These are phyloP conservation scores for Butyriboletus loyo DNA, from an alignment of 768 basidiomycete genomes.

Conservation along the genomic window DNA sequence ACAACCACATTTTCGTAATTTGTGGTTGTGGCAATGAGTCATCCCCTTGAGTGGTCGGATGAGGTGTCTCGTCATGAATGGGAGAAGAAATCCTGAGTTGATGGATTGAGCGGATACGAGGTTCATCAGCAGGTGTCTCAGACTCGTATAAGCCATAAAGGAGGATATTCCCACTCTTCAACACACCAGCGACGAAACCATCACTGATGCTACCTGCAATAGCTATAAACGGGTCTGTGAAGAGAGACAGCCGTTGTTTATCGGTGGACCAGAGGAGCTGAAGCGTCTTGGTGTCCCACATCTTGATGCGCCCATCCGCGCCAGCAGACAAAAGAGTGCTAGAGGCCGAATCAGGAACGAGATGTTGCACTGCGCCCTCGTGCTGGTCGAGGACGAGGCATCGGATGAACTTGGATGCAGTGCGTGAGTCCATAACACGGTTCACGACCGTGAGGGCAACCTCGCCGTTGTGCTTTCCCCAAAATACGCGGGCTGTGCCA, in stretches of 20 bases:
- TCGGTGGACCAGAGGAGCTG: constrained; percentile 65
- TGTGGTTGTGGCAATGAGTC: neutral
- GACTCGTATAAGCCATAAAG: constrained; percentile 50
- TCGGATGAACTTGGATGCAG: constrained; percentile 43
- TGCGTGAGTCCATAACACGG: constrained; percentile 56
- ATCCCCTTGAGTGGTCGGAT: neutral
- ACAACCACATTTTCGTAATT: constrained; percentile 19
- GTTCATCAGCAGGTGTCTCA: constrained; percentile 11
- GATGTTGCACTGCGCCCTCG: constrained; percentile 53
- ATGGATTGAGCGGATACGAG: constrained; percentile 16
- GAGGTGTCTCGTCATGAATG: constrained; percentile 13
- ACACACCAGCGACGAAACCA: constrained; percentile 48
- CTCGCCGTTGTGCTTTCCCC: constrained; percentile 72
- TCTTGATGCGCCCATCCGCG: constrained; percentile 63
- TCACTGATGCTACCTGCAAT: constrained; percentile 44
- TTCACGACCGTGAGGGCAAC: constrained; percentile 58
- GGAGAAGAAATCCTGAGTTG: constrained; percentile 39
- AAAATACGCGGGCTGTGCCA: constrained; percentile 62
- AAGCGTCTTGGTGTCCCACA: constrained; percentile 63
- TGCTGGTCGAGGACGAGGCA: constrained; percentile 62
- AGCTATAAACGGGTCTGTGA: constrained; percentile 50
- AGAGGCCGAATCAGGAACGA: constrained; percentile 45
- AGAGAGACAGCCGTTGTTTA: constrained; percentile 29
- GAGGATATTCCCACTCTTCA: constrained; percentile 54
- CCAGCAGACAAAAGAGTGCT: constrained; percentile 50